Base-by-base conservation (phyloP, 208 protist species). In the Trypanosoma melophagium region DNA sequence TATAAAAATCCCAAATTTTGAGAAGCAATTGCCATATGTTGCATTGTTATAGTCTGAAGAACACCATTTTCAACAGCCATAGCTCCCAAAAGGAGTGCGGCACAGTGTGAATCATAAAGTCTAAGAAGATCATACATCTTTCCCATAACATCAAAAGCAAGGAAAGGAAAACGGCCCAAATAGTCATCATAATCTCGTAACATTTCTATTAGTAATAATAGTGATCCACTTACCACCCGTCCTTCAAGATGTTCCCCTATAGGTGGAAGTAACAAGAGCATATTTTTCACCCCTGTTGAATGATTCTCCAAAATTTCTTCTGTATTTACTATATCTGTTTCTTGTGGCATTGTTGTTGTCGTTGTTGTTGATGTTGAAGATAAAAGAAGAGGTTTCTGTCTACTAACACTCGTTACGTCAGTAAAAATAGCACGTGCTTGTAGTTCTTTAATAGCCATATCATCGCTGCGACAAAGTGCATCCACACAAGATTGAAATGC, bases 1-100 rank as follows among this genome's bases (percentile, higher is more conserved):
- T 61, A 77, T 12, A 97, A 72, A 55, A 95, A 81, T 10, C 76
- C 73, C 28, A 93, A 60, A 41, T 84, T 91, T 74, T 97, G 93
- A 41, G 90, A 95, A 9, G 90, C 90, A 7, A 96, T 79, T 58
- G 79, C 85, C 47, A 97, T 68, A 76, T 96, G 76, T 59, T 81
- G 78, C 19, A 79, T 79, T 7, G 93, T 96, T 73, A 97, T 96
- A 49, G 75, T 86, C 24, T 77, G n/a, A 19, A 97, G 76, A 35
- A 70, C 68, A 19, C 87, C 91, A 25, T 82, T 88, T 62, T 91
- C 81, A 60, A 94, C 85, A 16, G 93, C 90, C 57, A 77, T 79
- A 1, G 87, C 93, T 7, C 89, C 87, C 10, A 97, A 80, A 19
- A 97, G 76, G 60, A 97, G 66, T 7, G 75, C 77, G 0, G 93